Conservation (phyloP, 768 basidiomycete genomes). For the Russula compacta region DNA sequence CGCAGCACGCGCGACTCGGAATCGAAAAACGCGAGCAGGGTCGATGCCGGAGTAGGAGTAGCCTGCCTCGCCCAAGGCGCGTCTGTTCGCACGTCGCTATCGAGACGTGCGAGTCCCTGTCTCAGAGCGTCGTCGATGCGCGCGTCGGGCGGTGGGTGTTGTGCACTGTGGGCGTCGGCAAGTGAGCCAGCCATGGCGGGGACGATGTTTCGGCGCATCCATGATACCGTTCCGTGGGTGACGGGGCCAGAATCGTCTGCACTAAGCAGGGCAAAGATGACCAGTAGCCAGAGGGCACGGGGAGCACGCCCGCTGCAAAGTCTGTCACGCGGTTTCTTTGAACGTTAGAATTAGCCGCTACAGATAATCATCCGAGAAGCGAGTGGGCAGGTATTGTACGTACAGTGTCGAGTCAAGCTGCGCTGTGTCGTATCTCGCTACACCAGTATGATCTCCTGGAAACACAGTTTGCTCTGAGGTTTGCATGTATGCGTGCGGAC, state of each 20-base stretch:
- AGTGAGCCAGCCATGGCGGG: slow-evolving; percentile 1
- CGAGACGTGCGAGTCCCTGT: not conserved
- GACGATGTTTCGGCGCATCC: slow-evolving; percentile 2
- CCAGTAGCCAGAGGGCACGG: slow-evolving; percentile 9
- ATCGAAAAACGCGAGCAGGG: slow-evolving; percentile 6
- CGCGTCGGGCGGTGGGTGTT: not conserved
- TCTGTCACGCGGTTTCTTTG: not conserved
- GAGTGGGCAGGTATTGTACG: not conserved
- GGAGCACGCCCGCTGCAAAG: slow-evolving; percentile 2
- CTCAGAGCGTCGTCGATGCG: slow-evolving; percentile 2
- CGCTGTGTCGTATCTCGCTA: slow-evolving; percentile 3
- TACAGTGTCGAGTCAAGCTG: not conserved
- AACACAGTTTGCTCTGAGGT: not conserved
- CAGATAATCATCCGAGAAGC: too few species aligned
- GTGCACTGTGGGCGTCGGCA: not conserved
- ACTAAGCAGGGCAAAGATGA: slow-evolving; percentile 9
- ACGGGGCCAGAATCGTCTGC: not conserved
- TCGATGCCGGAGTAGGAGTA: not conserved
- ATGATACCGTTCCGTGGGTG: not conserved
- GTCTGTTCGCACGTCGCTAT: not conserved
- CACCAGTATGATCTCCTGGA: slow-evolving; percentile 3
- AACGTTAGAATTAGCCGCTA: not conserved
- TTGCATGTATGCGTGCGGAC: not conserved
- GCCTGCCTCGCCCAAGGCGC: not conserved
- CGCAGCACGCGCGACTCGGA: slow-evolving; percentile 6